These are phyloP conservation scores for Emergomyces pasteurianus DNA, from an alignment of 2,329 filamentous ascomycete species.

Conservation along the genomic window DNA sequence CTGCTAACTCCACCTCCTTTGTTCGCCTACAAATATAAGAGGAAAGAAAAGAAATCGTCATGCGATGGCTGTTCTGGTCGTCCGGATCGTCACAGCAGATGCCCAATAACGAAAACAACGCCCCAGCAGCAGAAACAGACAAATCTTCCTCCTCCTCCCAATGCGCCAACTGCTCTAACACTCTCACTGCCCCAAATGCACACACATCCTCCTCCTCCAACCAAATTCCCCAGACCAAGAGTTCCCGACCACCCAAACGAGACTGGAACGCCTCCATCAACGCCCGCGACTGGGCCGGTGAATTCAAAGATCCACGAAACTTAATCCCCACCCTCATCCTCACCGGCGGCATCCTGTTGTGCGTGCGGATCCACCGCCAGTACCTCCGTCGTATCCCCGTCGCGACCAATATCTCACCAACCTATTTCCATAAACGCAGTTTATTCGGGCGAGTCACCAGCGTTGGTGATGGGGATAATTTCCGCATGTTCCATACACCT, in stretches of 20 bases:
- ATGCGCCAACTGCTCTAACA: conserved; percentile 4
- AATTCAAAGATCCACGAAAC: conserved; percentile 26
- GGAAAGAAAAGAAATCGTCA: conserved; percentile 19
- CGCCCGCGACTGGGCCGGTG: conserved; percentile 23
- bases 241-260: conserved; percentile 9
- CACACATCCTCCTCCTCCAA: conserved; percentile 12
- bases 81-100: conserved; percentile 20
- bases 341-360: conserved; percentile 27
- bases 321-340: conserved; percentile 27
- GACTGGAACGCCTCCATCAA: conserved; percentile 35
- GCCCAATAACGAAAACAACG: conserved; percentile 6
- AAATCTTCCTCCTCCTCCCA: conserved; percentile 4
- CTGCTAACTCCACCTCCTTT: conserved; percentile 1
- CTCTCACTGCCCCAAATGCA: conserved; percentile 10
- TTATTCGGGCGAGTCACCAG: conserved; percentile 80
- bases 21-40: conserved; percentile 1
- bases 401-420: conserved; percentile 60
- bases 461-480: conserved; percentile 93
- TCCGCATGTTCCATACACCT: conserved; percentile 87
- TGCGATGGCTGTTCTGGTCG: conserved; percentile 41
- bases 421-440: conserved; percentile 61
- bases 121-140: not conserved
- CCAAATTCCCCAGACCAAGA: conserved; percentile 15
- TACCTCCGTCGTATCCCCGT: conserved; percentile 78
- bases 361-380: conserved; percentile 24